phyloP scores from a whole-genome alignment of 2,329 filamentous ascomycete species.

The Fusarium longipes region DNA sequence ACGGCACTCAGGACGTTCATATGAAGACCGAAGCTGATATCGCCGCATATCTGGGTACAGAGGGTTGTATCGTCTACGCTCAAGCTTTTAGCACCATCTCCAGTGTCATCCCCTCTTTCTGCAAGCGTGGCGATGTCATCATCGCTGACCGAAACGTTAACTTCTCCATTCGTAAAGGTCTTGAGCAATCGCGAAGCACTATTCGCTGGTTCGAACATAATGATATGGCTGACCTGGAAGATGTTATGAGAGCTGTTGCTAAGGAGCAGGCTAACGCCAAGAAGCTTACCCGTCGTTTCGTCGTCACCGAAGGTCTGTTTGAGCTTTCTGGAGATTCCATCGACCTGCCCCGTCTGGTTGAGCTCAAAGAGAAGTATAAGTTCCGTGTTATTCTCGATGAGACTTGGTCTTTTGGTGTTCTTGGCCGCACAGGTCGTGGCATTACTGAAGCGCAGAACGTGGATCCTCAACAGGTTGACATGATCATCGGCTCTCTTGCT shows the following conservation, averaged over 20 bases:
- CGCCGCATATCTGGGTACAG: constrained; percentile 86
- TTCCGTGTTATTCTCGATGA: constrained; percentile 98
- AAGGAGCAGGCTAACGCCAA: constrained; percentile 88
- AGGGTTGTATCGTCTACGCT: constrained; percentile 93
- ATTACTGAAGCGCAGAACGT: constrained; percentile 97
- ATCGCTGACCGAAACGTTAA: constrained; percentile 94
- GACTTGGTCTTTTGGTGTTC: constrained; percentile 95
- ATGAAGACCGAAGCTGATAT: constrained; percentile 97
- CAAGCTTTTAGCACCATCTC: constrained; percentile 97
- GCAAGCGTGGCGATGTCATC: constrained; percentile 96
- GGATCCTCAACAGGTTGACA: constrained; percentile 91
- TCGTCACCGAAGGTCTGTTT: constrained; percentile 95
- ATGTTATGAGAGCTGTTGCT: constrained; percentile 83
- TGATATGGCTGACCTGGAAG: constrained; percentile 92
- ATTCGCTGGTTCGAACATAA: constrained; percentile 97
- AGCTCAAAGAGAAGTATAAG: constrained; percentile 95
- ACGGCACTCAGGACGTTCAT: constrained; percentile 97
- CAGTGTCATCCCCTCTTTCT: constrained; percentile 96
- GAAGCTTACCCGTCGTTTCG: constrained; percentile 90
- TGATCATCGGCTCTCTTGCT: constrained; percentile 94
- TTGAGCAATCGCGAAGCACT: constrained; percentile 91
- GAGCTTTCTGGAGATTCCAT: constrained; percentile 89
- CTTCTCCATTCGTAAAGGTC: constrained; percentile 91
- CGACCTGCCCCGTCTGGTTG: constrained; percentile 88
- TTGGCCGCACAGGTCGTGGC: constrained; percentile 90